Conservation (phyloP, 2,329 filamentous ascomycete species). For the Nemania diffusa region DNA sequence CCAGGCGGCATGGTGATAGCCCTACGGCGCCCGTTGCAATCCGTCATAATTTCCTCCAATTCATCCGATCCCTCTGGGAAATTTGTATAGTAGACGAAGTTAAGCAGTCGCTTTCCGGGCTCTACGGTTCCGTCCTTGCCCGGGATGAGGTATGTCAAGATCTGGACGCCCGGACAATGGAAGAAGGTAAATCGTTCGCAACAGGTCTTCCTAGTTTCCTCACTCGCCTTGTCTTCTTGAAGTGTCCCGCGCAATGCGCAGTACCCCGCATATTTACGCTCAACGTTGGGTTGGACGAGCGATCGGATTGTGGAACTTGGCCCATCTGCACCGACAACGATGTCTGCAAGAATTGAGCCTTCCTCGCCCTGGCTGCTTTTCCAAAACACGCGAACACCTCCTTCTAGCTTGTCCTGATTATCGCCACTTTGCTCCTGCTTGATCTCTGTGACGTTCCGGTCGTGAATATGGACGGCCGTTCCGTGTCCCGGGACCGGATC, state of each 20-base stretch:
- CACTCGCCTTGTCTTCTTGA: conserved; percentile 52
- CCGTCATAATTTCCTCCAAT: conserved; percentile 51
- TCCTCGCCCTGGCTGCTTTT: conserved; percentile 48
- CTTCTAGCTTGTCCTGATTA: background rate
- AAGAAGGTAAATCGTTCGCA: conserved; percentile 55
- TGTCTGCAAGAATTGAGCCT: conserved; percentile 49
- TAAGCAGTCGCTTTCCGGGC: conserved; percentile 54
- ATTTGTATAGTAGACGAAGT: conserved; percentile 60
- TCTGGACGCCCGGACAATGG: conserved; percentile 52
- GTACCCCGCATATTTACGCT: conserved; percentile 54
- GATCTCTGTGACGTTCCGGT: conserved; percentile 49
- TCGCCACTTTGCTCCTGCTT: conserved; percentile 36
- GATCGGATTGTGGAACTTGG: conserved; percentile 53
- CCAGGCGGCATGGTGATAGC: conserved; percentile 54
- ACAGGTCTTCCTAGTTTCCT: conserved; percentile 49
- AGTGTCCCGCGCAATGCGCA: conserved; percentile 56
- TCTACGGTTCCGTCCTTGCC: conserved; percentile 52
- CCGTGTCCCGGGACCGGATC: conserved; percentile 43
- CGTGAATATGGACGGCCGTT: conserved; percentile 48
- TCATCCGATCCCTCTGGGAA: conserved; percentile 49
- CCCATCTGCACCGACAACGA: conserved; percentile 58
- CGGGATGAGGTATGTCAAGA: conserved; percentile 57
- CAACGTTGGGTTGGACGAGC: conserved; percentile 46
- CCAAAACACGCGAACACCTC: conserved; percentile 48
- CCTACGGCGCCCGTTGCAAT: conserved; percentile 46